A percentile compares a stretch with the other conserved stretches of the same genome.
These are phyloP conservation scores for Coniochaeta ligniaria DNA, from an alignment of 2,329 filamentous ascomycete genomes.

Conservation along the genomic window DNA sequence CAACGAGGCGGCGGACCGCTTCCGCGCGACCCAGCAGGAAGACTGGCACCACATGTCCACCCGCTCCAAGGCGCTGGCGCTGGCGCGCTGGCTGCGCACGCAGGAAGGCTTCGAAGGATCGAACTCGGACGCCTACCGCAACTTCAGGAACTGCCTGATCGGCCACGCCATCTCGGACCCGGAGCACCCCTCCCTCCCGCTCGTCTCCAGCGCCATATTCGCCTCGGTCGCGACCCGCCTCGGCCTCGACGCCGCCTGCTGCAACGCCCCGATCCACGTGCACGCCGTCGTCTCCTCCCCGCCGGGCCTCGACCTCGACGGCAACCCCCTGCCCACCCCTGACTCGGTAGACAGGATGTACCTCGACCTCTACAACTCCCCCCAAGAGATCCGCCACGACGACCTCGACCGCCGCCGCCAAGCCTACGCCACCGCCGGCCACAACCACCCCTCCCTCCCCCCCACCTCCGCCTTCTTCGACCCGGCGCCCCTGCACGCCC, in stretches of 20 bases:
- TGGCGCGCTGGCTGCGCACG: conserved; percentile 65
- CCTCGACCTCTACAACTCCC: conserved; percentile 71
- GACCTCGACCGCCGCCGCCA: conserved; percentile 42
- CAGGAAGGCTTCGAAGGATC: background rate
- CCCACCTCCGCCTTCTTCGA: conserved; percentile 47
- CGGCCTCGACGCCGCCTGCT: conserved; percentile 69
- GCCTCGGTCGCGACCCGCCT: conserved; percentile 70
- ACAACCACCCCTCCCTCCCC: too few relatives aligned
- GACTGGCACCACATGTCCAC: conserved; percentile 50
- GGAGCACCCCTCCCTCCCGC: conserved; percentile 72
- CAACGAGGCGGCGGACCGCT: conserved; percentile 51
- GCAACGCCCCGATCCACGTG: conserved; percentile 78
- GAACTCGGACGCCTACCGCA: conserved; percentile 63
- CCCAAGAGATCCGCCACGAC: conserved; percentile 55
- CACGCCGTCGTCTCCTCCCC: conserved; percentile 68
- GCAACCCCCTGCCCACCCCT: background rate
- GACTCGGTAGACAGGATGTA: conserved; percentile 56
- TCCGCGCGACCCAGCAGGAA: conserved; percentile 46
- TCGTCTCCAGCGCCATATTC: conserved; percentile 83
- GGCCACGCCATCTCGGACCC: conserved; percentile 69
- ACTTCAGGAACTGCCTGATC: conserved; percentile 81
- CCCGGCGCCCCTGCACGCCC: conserved; percentile 57
- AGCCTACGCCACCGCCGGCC: background rate
- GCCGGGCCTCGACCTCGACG: conserved; percentile 54
- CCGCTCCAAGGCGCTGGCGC: conserved; percentile 57